Base-by-base conservation (phyloP, 2,329 filamentous ascomycete species). In the Pseudogymnoascus sp. region DNA sequence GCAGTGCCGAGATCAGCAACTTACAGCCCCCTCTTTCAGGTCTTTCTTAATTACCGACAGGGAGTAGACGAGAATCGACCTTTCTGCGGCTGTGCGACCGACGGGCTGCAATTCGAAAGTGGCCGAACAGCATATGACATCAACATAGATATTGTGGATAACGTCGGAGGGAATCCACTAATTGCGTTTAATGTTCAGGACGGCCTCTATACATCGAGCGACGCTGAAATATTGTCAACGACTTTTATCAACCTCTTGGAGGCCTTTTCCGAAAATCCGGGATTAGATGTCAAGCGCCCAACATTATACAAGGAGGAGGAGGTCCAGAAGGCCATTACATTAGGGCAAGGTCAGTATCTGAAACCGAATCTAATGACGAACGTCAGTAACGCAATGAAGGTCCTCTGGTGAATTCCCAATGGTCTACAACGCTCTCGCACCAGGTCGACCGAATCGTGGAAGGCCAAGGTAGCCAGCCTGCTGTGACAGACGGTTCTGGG, bases 21-120 rank as follows among this genome's bases (percentile, higher is more conserved):
- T 0, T 66, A 77, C 59, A 76, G 65, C 33, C 81, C 82, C 0
- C 36, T 84, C 0, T 83, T 83, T 71, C 69, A 71, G 58, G 74
- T 70, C 0, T 75, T 78, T 17, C 65, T 82, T 39, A 75, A 83
- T 68, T 82, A 82, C 66, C 72, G 77, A 5, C 73, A 73, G 31
- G 70, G 69, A 0, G 62, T 66, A 1, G 66, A 69, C 4, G 65
- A 73, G 48, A 64, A 70, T 65, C 35, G 73, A 2, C 41, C 64
- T 5, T 66, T 69, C 48, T 66, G 69, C 12, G 63, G 70, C 35
- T 67, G 66, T 63, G 61, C 68, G 21, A 65, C 68, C 25, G 65
- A 71, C 27, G 42, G 61, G 13, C 8, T 51, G 39, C 17, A 60
- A 13, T 39, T 64, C 1, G 31, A 69, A 51, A 58, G 60, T 8